Evolutionary conservation across 176 grass and related monocot genomes (phyloP).

Genomic region (Panicum miliaceum): DNA sequence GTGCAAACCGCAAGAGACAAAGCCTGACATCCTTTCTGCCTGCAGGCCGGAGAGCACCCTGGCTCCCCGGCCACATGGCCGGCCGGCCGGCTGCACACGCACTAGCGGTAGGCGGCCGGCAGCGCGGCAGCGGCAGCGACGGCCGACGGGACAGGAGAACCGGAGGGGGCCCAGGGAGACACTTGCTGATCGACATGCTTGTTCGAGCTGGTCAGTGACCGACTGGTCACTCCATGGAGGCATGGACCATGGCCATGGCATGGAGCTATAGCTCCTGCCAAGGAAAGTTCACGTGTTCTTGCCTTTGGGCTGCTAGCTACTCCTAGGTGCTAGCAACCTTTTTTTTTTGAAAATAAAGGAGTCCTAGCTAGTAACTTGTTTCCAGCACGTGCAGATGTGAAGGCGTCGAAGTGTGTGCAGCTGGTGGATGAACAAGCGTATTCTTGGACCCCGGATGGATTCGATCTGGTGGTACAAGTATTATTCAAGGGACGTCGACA

Average conservation of each 20-base stretch:
- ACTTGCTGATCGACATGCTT: neutral
- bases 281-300: neutral
- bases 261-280: neutral
- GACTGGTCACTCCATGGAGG: neutral
- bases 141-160: neutral
- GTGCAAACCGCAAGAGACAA: neutral
- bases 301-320: neutral
- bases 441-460: neutral
- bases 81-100: neutral
- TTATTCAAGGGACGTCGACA: neutral
- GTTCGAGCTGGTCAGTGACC: neutral
- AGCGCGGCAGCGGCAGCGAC: too few species aligned
- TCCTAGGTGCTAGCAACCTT: too few species aligned
- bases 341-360: too few species aligned
- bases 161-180: neutral
- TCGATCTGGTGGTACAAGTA: neutral
- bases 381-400: neutral
- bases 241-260: neutral
- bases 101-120: neutral
- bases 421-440: neutral
- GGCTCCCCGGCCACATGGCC: neutral
- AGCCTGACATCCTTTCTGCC: slow-evolving; percentile 7
- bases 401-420: neutral
- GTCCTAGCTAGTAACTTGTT: too few species aligned
- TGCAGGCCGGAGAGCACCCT: slow-evolving; percentile 27